phyloP scores from a whole-genome alignment of 768 basidiomycete genomes.

The Cyclocybe cylindracea region DNA sequence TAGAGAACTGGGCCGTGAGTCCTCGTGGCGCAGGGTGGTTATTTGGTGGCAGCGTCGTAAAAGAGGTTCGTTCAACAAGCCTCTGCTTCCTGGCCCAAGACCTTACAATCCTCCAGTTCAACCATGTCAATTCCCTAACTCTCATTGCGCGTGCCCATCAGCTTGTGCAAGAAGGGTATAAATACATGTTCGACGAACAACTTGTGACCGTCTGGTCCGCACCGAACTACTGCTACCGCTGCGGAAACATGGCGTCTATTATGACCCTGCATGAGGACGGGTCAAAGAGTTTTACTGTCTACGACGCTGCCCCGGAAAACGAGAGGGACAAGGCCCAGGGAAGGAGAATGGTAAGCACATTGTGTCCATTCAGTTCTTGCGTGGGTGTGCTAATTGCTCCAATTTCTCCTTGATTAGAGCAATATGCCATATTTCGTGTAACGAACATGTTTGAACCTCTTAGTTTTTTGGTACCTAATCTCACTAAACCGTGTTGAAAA shows the following conservation, averaged over 20 bases:
- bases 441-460: constrained; percentile 1
- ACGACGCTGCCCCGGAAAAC: constrained; percentile 88
- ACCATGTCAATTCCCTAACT: constrained; percentile 83
- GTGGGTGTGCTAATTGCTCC: background rate
- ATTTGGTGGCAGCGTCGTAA: constrained; percentile 84
- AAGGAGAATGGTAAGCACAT: constrained; percentile 63
- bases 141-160: constrained; percentile 97
- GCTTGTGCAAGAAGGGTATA: constrained; percentile 93
- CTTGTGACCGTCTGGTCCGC: constrained; percentile 95
- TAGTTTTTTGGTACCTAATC: background rate
- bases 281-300: constrained; percentile 74
- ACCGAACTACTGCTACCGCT: constrained; percentile 75
- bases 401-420: constrained; percentile 30
- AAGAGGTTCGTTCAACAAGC: constrained; percentile 56
- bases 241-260: constrained; percentile 85
- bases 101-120: constrained; percentile 58
- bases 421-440: constrained; percentile 43
- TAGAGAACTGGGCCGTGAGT: constrained; percentile 92
- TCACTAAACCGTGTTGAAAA: background rate
- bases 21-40: constrained; percentile 96
- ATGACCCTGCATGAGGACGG: constrained; percentile 43
- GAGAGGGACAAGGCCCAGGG: constrained; percentile 80
- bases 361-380: background rate
- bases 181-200: constrained; percentile 94
- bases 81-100: background rate